phyloP scores from a whole-genome alignment of 2,329 filamentous ascomycete genomes.

The Malbranchea zuffiana region DNA sequence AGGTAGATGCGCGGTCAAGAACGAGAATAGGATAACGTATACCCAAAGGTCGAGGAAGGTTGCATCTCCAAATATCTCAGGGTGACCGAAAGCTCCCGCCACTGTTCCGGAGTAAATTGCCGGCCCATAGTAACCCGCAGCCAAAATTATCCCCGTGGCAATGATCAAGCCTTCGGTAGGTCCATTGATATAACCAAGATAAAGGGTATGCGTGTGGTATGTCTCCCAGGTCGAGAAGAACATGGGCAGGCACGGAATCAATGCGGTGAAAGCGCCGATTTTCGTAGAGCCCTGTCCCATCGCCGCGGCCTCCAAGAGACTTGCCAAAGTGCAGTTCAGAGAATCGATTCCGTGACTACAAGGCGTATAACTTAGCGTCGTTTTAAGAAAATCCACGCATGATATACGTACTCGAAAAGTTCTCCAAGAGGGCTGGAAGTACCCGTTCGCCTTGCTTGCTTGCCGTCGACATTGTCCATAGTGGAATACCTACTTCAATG shows the following conservation, averaged over 20 bases:
- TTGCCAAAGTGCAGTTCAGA: conserved; percentile 89
- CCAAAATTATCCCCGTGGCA: conserved; percentile 72
- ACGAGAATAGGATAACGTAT: conserved; percentile 52
- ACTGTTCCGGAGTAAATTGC: conserved; percentile 74
- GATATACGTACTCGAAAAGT: conserved; percentile 62
- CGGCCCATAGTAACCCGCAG: conserved; percentile 79
- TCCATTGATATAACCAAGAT: conserved; percentile 92
- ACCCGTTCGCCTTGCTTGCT: conserved; percentile 87
- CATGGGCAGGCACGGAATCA: conserved; percentile 90
- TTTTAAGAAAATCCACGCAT: not conserved
- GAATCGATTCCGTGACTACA: conserved; percentile 85
- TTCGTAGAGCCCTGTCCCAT: conserved; percentile 81
- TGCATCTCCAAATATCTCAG: conserved; percentile 54
- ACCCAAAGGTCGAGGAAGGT: conserved; percentile 87
- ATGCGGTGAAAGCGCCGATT: conserved; percentile 78
- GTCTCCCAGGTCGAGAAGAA: conserved; percentile 99
- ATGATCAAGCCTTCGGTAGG: conserved; percentile 92
- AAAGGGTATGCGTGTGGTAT: conserved; percentile 94
- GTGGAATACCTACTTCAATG: conserved; percentile 59
- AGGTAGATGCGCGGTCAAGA: conserved; percentile 67
- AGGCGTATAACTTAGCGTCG: not conserved
- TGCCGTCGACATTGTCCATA: conserved; percentile 98
- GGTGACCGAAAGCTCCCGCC: conserved; percentile 55
- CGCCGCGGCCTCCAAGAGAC: conserved; percentile 78
- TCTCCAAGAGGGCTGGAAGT: conserved; percentile 92